These are phyloP conservation scores for Galeopsis tetrahit DNA, from an alignment of 257 asterid genomes.

Conservation along the genomic window DNA sequence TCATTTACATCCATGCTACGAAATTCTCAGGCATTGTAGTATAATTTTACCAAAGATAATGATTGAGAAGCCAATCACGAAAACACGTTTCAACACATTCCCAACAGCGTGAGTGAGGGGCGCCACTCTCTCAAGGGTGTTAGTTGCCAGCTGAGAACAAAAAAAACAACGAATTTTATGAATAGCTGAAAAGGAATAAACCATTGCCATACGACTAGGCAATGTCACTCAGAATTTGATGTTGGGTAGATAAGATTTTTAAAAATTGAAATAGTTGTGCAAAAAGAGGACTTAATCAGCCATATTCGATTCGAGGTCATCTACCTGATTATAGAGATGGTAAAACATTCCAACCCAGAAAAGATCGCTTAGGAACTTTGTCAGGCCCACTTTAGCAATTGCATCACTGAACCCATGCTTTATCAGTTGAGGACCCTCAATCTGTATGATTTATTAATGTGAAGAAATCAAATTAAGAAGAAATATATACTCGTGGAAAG, in stretches of 20 bases:
- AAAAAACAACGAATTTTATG: not conserved
- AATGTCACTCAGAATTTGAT: too few relatives aligned
- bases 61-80: constrained; percentile 97
- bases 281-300: not conserved
- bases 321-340: constrained; percentile 98
- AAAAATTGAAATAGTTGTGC: not conserved
- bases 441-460: constrained; percentile 37
- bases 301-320: not conserved
- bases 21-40: not conserved
- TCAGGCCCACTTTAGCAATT: constrained; percentile 82
- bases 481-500: constrained; percentile 1
- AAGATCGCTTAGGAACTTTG: constrained; percentile 84
- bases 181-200: not conserved
- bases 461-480: not conserved
- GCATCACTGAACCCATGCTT: constrained; percentile 87
- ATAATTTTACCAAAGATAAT: constrained; percentile 67
- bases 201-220: too few relatives aligned
- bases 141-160: constrained; percentile 79
- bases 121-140: constrained; percentile 99
- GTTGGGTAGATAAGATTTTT: too few relatives aligned
- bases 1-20: not conserved
- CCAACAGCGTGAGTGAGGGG: constrained; percentile 99
- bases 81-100: constrained; percentile 97
- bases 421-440: constrained; percentile 85
- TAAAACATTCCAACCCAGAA: constrained; percentile 99